Evolutionary conservation across 2,329 filamentous ascomycete species (phyloP).

Genomic region (Pseudocercospora macadamiae): DNA sequence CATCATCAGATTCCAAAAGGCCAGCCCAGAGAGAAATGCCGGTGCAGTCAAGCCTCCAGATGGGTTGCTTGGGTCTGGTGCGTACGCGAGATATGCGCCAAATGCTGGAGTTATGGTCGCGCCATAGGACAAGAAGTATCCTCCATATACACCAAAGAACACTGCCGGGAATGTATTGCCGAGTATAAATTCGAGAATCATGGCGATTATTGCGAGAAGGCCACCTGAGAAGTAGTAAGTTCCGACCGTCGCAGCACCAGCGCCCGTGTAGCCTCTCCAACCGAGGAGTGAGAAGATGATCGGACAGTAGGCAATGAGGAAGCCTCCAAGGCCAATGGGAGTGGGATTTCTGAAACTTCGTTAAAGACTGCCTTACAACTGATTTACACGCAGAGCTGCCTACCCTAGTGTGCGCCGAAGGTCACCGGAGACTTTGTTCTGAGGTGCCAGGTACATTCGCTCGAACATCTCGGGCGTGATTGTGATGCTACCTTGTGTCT

Average conservation of each 20-base stretch:
- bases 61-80: conserved; percentile 13
- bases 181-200: conserved; percentile 40
- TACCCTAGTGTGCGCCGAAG: conserved; percentile 25
- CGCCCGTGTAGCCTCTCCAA: conserved; percentile 22
- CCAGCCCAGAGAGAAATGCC: conserved; percentile 22
- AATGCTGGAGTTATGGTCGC: conserved; percentile 25
- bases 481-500: conserved; percentile 24
- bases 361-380: neutral
- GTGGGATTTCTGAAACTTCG: conserved; percentile 9
- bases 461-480: conserved; percentile 30
- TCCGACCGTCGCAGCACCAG: conserved; percentile 30
- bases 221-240: conserved; percentile 42
- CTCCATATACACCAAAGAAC: conserved; percentile 32
- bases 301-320: conserved; percentile 26
- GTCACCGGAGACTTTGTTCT: conserved; percentile 24
- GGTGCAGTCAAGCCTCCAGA: conserved; percentile 12
- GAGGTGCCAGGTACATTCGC: conserved; percentile 28
- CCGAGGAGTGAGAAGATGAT: conserved; percentile 27
- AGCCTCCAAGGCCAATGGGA: conserved; percentile 23
- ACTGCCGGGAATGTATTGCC: conserved; percentile 37
- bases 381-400: neutral
- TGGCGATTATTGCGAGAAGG: conserved; percentile 37
- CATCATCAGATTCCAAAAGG: conserved; percentile 29
- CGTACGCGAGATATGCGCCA: conserved; percentile 24
- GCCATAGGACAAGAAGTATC: conserved; percentile 24